A percentile compares a stretch with the other conserved stretches of the same genome.
These are phyloP conservation scores for Monosporascus sp. DNA, from an alignment of 2,329 filamentous ascomycete genomes.

Conservation along the genomic window DNA sequence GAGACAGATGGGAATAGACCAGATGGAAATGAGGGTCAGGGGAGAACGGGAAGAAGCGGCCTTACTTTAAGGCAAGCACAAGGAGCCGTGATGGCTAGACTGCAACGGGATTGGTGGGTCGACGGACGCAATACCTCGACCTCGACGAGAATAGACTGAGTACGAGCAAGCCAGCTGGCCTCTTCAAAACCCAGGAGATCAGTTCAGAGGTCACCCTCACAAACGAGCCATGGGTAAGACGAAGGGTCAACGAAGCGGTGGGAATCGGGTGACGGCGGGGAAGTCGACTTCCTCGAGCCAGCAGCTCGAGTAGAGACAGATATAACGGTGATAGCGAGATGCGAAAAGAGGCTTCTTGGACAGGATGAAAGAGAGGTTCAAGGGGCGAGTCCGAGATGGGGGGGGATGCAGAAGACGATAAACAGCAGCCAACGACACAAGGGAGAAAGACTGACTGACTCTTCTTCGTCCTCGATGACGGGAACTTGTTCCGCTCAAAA, in stretches of 20 bases:
- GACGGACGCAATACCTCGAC: neutral
- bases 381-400: no score
- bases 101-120: neutral
- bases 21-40: neutral
- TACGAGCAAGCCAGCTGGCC: neutral
- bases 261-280: no score
- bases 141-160: neutral
- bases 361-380: no score
- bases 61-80: slow-evolving; percentile 9
- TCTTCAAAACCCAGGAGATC: neutral
- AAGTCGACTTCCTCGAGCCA: no score
- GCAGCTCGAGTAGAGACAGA: no score
- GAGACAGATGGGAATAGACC: slow-evolving; percentile 1
- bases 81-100: neutral
- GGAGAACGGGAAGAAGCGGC: neutral
- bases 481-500: neutral
- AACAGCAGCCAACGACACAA: no score
- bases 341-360: no score
- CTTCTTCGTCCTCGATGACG: neutral
- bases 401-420: no score
- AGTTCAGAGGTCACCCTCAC: neutral
- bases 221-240: neutral
- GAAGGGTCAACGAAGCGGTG: no score
- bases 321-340: no score
- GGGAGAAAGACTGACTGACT: neutral